Evolutionary conservation across 768 basidiomycete species (phyloP).

Genomic region (Mycena maculata): DNA sequence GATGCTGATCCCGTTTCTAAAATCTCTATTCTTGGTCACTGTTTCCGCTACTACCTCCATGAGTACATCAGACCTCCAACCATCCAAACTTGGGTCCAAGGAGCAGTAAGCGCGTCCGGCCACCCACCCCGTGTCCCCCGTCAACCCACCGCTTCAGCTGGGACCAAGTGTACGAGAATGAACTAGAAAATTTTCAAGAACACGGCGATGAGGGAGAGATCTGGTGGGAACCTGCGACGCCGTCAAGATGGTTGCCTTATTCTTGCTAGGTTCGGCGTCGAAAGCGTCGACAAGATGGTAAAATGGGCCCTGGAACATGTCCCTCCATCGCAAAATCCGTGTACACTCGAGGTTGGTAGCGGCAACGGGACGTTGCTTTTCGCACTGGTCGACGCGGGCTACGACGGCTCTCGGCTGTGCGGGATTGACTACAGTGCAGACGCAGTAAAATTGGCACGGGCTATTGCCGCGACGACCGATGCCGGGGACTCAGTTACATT

Average conservation of each 20-base stretch:
- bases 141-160: conserved; percentile 61
- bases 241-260: conserved; percentile 1
- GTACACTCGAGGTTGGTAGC: conserved; percentile 80
- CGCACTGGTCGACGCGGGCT: conserved; percentile 75
- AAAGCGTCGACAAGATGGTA: conserved; percentile 83
- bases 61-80: conserved; percentile 61
- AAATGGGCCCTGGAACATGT: conserved; percentile 72
- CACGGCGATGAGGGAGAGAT: conserved; percentile 88
- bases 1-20: background rate
- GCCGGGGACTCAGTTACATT: conserved; percentile 63
- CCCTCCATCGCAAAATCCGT: conserved; percentile 59
- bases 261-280: conserved; percentile 79
- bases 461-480: conserved; percentile 60
- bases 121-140: background rate
- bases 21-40: background rate
- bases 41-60: conserved; percentile 32
- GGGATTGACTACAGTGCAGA: conserved; percentile 86
- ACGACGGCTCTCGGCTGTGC: conserved; percentile 59
- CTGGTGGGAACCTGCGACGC: conserved; percentile 59
- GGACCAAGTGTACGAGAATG: conserved; percentile 80
- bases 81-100: conserved; percentile 84
- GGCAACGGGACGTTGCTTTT: conserved; percentile 86
- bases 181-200: conserved; percentile 79
- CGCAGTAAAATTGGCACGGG: conserved; percentile 71
- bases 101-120: conserved; percentile 70